Base-by-base conservation (phyloP, 345 rosid species). In the Gossypium arboreum region DNA sequence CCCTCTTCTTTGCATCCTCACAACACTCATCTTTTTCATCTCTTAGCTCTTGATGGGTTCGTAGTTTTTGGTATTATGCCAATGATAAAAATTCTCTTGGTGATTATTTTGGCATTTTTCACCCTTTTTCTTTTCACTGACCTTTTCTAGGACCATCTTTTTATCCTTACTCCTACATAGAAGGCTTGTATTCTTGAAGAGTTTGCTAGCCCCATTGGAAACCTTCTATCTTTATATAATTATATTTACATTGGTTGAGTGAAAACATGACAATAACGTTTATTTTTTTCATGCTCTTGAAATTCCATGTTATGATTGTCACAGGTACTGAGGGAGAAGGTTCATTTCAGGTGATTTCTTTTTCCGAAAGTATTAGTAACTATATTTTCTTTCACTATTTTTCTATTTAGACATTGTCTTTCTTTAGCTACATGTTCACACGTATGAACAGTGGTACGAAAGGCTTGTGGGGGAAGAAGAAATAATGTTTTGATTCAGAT, bases 361-460 rank as follows among this genome's bases (percentile, higher is more conserved):
- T 20, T 27, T 56, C 56, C 9, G 18, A 17, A 22, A n/a, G 27
- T 18, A 25, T 18, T n/a, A 17, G 69, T 57, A 48, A 18, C 45
- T 20, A 39, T 2, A 9, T 59, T 3, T 71, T 15, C 43, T 17
- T 12, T 27, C 12, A 61, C 57, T 68, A 4, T 27, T 50, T 66
- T 73, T n/a, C 50, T 44, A 17, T 50, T 39, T 18, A 58, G 47
- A 52, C 18, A 9, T 67, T 52, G 55, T 73, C 76, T 75, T 47
- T 70, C 65, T 71, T 74, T 76, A 89, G 94, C 80, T 58, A 48
- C 80, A 22, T 83, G 85, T 45, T 68, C 88, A 47, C 84, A 83
- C 54, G 94, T 91, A 44, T 90, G 87, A 86, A 85, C 71, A 3
- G 98, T 91, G 57, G 91, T 88, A 47, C 88, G 90, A 6, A 79